These are phyloP conservation scores for Pythium phragmiticola DNA, from an alignment of 352 stramenopile genomes.

Conservation along the genomic window DNA sequence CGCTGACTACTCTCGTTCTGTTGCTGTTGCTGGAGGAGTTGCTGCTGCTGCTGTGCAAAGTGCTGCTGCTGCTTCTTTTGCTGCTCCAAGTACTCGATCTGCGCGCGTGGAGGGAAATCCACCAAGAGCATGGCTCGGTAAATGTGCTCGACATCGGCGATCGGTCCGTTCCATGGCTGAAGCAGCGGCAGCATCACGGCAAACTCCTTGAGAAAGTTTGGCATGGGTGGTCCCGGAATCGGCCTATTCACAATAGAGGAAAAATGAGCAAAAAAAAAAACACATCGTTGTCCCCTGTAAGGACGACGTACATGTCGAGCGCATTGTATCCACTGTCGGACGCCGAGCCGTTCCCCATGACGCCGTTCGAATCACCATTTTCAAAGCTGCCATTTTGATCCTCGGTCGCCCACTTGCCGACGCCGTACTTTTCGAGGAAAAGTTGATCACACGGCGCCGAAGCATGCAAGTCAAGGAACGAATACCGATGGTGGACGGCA, in stretches of 20 bases:
- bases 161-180: slow-evolving; percentile 83
- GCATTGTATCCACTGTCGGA: slow-evolving; percentile 1
- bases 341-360: slow-evolving; percentile 5
- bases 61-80: slow-evolving; percentile 51
- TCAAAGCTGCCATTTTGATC: slow-evolving; percentile 18
- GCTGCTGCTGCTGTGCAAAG: slow-evolving; percentile 61
- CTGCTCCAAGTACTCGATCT: slow-evolving; percentile 70
- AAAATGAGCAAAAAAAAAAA: background rate
- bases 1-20: slow-evolving; percentile 31
- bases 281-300: background rate
- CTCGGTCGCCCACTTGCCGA: slow-evolving; percentile 22
- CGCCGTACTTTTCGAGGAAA: slow-evolving; percentile 82
- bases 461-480: slow-evolving; percentile 72
- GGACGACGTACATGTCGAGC: slow-evolving; percentile 14
- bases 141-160: slow-evolving; percentile 85
- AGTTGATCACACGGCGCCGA: slow-evolving; percentile 57
- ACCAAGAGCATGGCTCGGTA: slow-evolving; percentile 81
- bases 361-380: slow-evolving; percentile 12
- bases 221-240: slow-evolving; percentile 71
- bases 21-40: slow-evolving; percentile 48
- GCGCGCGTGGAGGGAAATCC: slow-evolving; percentile 70
- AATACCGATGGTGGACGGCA: slow-evolving; percentile 77
- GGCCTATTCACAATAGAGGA: slow-evolving; percentile 31
- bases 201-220: slow-evolving; percentile 87
- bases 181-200: slow-evolving; percentile 75